Base-by-base conservation (phyloP, 495 filamentous ascomycete genomes). In the Glonium stellatum region DNA sequence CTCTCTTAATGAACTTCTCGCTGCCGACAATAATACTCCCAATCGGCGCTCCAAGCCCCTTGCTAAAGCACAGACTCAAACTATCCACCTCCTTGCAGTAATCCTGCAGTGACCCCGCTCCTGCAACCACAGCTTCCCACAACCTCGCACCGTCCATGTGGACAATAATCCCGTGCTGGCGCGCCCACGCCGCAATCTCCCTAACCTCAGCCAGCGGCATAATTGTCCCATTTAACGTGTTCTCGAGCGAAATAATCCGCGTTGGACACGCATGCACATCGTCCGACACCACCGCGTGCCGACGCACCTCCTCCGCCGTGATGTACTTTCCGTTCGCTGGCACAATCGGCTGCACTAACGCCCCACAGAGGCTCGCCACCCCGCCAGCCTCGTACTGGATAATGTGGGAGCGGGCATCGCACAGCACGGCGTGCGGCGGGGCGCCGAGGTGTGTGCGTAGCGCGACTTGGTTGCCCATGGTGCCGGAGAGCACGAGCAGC, bases 21-120 rank as follows among this genome's bases (percentile, higher is more conserved):
- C 73, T 78, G 1, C 89, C 90, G 0, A 92, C 79, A 31, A 96
- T 73, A 50, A 95, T 83, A 57, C 84, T 87, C 0, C 92, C 92
- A 51, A 95, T 84, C 0, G 92, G 92, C 0, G 92, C 92, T 0
- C 92, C 92, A 0, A 97, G 77, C 0, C 90, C 88, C 73, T 97
- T 97, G 25, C 83, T 87, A 67, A 97, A 92, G 71, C 90, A 96
- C 11, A 96, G 76, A 57, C 79, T 87, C 0, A 93, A 77, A 51
- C 84, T 91, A 66, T 97, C 92, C 64, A 93, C 90, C 53, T 84
- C 78, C 18, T 70, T 77, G 10, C 85, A 77, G 63, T 84, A 96
- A 2, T 90, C 88, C 3, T 78, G 59, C 27, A 97, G 69, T 39
- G 54, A 61, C 2, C 73, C 72, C 9, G 69, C 70, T 1, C 71